Percentiles rank a stretch among this genome's conserved stretches.
Evolutionary conservation across 2,329 filamentous ascomycete genomes (phyloP).

Genomic region (Alternaria brassicicola): DNA sequence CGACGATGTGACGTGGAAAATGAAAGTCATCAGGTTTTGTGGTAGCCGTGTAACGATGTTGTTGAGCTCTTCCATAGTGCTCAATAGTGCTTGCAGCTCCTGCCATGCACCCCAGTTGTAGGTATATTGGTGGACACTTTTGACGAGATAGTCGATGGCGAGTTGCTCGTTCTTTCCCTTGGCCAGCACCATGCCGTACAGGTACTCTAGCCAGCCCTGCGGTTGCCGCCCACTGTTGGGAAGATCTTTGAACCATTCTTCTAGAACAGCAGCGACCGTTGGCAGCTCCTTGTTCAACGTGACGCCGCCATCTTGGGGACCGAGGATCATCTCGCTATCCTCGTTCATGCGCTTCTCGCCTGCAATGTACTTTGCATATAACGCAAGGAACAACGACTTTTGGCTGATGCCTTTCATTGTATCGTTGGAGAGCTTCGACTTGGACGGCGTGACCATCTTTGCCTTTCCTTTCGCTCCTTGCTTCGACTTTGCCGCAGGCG

Average conservation of each 20-base stretch:
- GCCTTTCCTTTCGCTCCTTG: conserved; percentile 65
- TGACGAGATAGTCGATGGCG: conserved; percentile 84
- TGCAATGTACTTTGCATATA: conserved; percentile 91
- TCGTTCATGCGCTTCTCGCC: conserved; percentile 97
- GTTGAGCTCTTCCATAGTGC: conserved; percentile 81
- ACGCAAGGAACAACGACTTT: conserved; percentile 86
- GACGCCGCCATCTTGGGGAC: conserved; percentile 84
- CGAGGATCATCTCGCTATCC: conserved; percentile 96
- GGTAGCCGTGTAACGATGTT: conserved; percentile 75
- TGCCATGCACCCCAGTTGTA: conserved; percentile 99
- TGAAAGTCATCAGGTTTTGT: conserved; percentile 88
- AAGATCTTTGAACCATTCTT: conserved; percentile 78
- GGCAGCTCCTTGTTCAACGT: conserved; percentile 85
- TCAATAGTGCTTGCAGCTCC: conserved; percentile 82
- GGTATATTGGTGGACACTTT: conserved; percentile 85
- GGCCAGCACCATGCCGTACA: conserved; percentile 88
- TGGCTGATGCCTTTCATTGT: conserved; percentile 70
- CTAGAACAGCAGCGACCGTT: conserved; percentile 74
- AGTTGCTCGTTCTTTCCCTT: conserved; percentile 89
- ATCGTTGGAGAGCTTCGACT: conserved; percentile 38
- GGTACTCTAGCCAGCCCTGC: conserved; percentile 92
- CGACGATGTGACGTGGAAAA: conserved; percentile 90
- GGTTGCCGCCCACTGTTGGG: conserved; percentile 63
- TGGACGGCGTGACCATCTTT: conserved; percentile 49
- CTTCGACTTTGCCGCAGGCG: conserved; percentile 44